These are phyloP conservation scores for Poronia punctata DNA, from an alignment of 495 filamentous ascomycete genomes.

Conservation along the genomic window DNA sequence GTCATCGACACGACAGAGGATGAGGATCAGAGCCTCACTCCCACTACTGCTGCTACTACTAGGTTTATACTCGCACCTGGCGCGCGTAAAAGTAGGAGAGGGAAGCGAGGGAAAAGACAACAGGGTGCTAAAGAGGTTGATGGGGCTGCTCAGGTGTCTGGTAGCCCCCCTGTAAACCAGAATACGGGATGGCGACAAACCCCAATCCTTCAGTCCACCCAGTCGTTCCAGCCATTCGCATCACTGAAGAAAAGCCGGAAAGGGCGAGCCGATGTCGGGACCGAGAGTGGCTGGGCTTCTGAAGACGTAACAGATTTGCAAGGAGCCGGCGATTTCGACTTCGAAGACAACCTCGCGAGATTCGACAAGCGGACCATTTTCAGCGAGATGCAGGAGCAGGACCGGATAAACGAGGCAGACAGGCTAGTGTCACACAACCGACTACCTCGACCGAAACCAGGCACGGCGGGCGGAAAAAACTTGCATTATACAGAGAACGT, in stretches of 20 bases:
- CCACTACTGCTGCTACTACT: constrained; percentile 4
- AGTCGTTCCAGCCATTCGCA: constrained; percentile 49
- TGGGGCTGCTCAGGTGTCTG: constrained; percentile 9
- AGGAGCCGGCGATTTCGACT: constrained; percentile 90
- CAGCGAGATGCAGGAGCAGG: constrained; percentile 77
- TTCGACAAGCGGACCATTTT: constrained; percentile 92
- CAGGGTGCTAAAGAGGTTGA: constrained; percentile 15
- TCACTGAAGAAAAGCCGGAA: constrained; percentile 49
- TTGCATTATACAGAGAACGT: constrained; percentile 89
- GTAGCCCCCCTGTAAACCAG: constrained; percentile 24
- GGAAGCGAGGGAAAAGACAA: constrained; percentile 28
- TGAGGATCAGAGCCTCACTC: constrained; percentile 6
- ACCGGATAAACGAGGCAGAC: constrained; percentile 79
- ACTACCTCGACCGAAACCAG: constrained; percentile 58
- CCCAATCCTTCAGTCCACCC: constrained; percentile 60
- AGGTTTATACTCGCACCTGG: constrained; percentile 2
- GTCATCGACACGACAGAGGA: constrained; percentile 3
- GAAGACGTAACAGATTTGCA: constrained; percentile 97
- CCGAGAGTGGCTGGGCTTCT: constrained; percentile 88
- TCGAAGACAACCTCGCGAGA: constrained; percentile 75
- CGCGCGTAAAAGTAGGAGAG: constrained; percentile 22
- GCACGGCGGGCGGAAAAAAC: constrained; percentile 81
- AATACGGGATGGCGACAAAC: constrained; percentile 79
- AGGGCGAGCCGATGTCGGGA: constrained; percentile 43
- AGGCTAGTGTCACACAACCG: constrained; percentile 87